Evolutionary conservation across 441 rosid species (phyloP), one percentile per base, ranked within the genome.

Genomic region (Pelargonium cotyledonis): DNA sequence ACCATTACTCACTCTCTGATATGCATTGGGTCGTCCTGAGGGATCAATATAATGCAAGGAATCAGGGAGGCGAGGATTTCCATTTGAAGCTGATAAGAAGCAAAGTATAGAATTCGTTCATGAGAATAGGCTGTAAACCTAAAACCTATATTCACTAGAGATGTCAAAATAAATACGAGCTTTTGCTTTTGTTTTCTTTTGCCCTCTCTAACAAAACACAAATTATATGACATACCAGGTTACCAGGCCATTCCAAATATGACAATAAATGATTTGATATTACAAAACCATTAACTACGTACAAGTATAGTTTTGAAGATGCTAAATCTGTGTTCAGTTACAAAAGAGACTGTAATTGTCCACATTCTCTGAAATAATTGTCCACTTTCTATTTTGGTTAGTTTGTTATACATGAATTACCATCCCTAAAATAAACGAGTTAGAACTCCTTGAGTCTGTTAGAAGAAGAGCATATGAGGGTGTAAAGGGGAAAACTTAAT

Each of bases 11-110:
- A 93, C 98, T 76, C 84, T 84, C 70, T 93, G 97, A 73, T 93
- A 93, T 0, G 97, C 89, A 82, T 93, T 93, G 75, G 68, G 77
- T 57, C 96, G 81, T 73, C 94, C 92, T 7, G 97, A 81, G 65
- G 92, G 90, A 81, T 93, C 98, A 38, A 90, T 75, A 73, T 85
- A 93, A 81, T 93, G 98, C 87, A 93, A 83, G 43, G 98, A 93
- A 89, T 90, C 98, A 51, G 96, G 90, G 47, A 88, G 91, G 35
- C 98, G 98, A 51, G 98, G 96, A 75, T 93, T 93, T 69, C 96
- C 98, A 82, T 93, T 93, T 80, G 98, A 93, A 80, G 96, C 98
- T 93, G 81, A 80, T 69, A 66, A 31, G 64, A 78, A 69, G 0
- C 14, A 57, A n/a, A 68, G 60, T 5, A 53, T 53, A 53, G 35